Evolutionary conservation across 257 asterid genomes (phyloP), one percentile per base, ranked within the genome.

Genomic region (Cynanchum wilfordii): DNA sequence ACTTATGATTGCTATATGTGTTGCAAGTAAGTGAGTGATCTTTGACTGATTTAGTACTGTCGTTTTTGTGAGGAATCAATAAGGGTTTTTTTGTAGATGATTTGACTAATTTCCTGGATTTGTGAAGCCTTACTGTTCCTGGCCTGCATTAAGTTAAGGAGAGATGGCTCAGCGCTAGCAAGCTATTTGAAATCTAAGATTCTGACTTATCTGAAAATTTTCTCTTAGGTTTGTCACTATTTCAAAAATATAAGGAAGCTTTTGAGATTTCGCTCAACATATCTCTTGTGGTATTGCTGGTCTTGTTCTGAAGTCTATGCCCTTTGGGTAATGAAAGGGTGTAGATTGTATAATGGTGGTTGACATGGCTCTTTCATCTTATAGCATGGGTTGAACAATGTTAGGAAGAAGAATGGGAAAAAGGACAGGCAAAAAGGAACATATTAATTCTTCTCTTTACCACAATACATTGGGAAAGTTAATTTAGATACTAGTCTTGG

Each of bases 1-100:
- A 54, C 42, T 52, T 24, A 30, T 36, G 57, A 60, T 54, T 74
- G 68, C 24, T 38, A 40, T 67, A 15, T 74, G 49, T 54, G 73
- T 59, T 42, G 33, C 67, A 25, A 42, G 55, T 3, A 36, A 47
- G 49, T 42, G 29, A 62, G n/a, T 36, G 19, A 17, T 33, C 11
- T 33, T 42, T 52, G 36, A 51, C 55, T 73, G 71, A 73, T 64
- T 63, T 51, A 62, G 13, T 1, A 49, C 51, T 36, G 9, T 15
- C 55, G 15, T 19, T n/a, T 19, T 25, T 20, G 45, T 64, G 51
- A 33, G 70, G 51, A 49, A 62, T 65, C 16, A 65, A 64, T 55
- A 64, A 59, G 25, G 52, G 10, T n/a, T 57, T 24, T 57, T 3
- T 73, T 25, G 5, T 22, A 33, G 68, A n/a, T 9, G 40, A 17